phyloP scores from a whole-genome alignment of 1,284 basidiomycete species.

The Ganoderma multipileum region DNA sequence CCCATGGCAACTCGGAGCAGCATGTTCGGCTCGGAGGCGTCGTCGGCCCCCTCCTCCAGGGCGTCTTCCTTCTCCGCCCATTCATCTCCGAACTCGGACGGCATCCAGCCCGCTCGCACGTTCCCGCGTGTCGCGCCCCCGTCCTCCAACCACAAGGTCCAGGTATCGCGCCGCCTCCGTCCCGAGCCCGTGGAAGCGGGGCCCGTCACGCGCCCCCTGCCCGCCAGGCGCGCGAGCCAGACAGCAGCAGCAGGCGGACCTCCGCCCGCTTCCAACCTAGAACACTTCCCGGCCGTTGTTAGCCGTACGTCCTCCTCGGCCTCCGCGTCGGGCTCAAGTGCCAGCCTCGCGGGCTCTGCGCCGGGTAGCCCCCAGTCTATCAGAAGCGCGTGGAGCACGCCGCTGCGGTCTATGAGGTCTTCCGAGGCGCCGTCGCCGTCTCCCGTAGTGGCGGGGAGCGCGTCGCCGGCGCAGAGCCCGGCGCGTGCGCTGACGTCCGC shows the following conservation, averaged over 20 bases:
- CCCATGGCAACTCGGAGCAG: slow-evolving; percentile 31
- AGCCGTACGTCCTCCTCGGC: slow-evolving; percentile 34
- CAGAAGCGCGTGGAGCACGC: slow-evolving; percentile 42
- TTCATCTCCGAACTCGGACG: slow-evolving; percentile 24
- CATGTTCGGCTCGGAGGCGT: slow-evolving; percentile 29
- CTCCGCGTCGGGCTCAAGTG: slow-evolving; percentile 27
- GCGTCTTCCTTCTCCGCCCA: slow-evolving; percentile 27
- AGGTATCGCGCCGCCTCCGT: slow-evolving; percentile 43
- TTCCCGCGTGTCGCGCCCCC: slow-evolving; percentile 32
- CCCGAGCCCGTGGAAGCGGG: slow-evolving; percentile 47
- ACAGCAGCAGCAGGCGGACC: slow-evolving; percentile 8
- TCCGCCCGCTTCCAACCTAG: slow-evolving; percentile 24
- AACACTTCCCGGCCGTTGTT: slow-evolving; percentile 32
- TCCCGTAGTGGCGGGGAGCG: slow-evolving; percentile 9
- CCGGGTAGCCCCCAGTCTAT: slow-evolving; percentile 37
- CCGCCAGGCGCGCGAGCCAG: slow-evolving; percentile 15
- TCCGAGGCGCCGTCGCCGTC: slow-evolving; percentile 34
- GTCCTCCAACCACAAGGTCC: slow-evolving; percentile 40
- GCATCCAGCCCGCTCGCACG: slow-evolving; percentile 23
- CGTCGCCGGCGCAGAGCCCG: slow-evolving; percentile 26
- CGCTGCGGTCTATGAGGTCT: slow-evolving; percentile 35
- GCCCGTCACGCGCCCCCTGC: slow-evolving; percentile 28
- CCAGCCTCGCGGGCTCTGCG: slow-evolving; percentile 20
- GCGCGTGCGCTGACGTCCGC: slow-evolving; percentile 10
- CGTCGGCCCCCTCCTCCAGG: slow-evolving; percentile 23